Evolutionary conservation across 2,329 filamentous ascomycete species (phyloP), one percentile per base, ranked within the genome.

Genomic region (Colletotrichum magnum): DNA sequence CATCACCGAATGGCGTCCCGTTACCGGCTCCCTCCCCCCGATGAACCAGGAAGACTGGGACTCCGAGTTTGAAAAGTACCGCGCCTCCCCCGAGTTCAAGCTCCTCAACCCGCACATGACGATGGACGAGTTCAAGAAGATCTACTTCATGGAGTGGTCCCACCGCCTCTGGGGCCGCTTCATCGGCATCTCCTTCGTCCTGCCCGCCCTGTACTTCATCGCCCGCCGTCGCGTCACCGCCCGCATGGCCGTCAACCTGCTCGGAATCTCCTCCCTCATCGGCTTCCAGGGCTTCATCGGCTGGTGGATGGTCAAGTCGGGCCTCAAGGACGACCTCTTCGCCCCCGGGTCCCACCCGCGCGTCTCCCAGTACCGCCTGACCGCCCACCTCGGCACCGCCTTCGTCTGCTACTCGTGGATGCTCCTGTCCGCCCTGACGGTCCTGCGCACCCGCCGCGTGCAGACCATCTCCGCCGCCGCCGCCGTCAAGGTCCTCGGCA

Each of bases 271-370:
- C 51, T 89, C 88, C 57, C 86, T 98, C 75, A 98, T 99, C 76
- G 96, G 94, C 63, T 96, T 97, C 80, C 96, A 99, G 80, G 96
- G 96, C 52, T 89, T 96, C 76, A 91, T 99, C 72, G 96, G 96
- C 63, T 99, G 96, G 96, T 99, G 96, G 94, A 99, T 99, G 96
- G 96, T 99, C 74, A 97, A 97, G 82, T 97, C 93, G 12, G 96
- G 96, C 2, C 86, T 99, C 71, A 97, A 95, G 79, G 96, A 98
- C 78, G 96, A 99, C 79, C 88, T 99, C 32, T 98, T 99, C 78
- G 93, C 93, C 21, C 92, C 94, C 2, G 96, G 95, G 13, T 93
- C 92, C 65, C 94, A 97, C 79, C 96, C 96, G 0, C 90, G 96
- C 68, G 96, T 99, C 58, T 95, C 92, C 71, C 96, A 99, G 82